phyloP scores from a whole-genome alignment of 768 basidiomycete species.

The Hypsizygus marmoreus region DNA sequence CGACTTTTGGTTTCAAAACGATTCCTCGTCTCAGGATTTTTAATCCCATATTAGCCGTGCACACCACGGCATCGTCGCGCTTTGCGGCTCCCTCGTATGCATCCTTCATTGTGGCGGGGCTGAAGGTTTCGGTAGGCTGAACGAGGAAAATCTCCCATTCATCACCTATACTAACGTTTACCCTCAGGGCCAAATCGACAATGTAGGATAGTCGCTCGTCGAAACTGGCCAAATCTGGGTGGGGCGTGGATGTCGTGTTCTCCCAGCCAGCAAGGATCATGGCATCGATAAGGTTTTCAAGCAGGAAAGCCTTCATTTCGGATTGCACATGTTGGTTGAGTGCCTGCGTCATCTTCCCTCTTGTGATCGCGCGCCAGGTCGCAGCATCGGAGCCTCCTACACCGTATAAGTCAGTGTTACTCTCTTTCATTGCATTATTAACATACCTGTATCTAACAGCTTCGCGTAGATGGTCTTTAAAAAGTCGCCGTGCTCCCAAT shows the following conservation, averaged over 20 bases:
- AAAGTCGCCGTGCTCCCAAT: constrained; percentile 45
- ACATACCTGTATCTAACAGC: constrained; percentile 38
- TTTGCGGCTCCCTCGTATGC: constrained; percentile 21
- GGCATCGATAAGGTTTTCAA: constrained; percentile 19
- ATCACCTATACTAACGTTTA: constrained; percentile 29
- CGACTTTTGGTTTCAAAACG: constrained; percentile 31
- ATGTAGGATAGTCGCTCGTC: constrained; percentile 21
- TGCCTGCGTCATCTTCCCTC: constrained; percentile 21
- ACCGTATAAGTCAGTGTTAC: background rate
- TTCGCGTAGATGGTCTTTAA: constrained; percentile 36
- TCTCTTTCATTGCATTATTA: background rate
- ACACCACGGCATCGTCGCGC: constrained; percentile 27
- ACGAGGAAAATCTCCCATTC: constrained; percentile 27
- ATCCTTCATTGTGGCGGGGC: constrained; percentile 30
- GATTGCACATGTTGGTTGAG: constrained; percentile 19
- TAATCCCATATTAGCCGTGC: constrained; percentile 35
- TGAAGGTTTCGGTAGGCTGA: constrained; percentile 27
- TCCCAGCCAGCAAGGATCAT: constrained; percentile 32
- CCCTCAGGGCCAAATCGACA: constrained; percentile 29
- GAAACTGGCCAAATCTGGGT: constrained; percentile 8
- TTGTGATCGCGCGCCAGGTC: constrained; percentile 30
- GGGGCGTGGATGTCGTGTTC: constrained; percentile 4
- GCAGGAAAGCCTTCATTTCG: constrained; percentile 16
- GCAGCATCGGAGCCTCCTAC: constrained; percentile 23
- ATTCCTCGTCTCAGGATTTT: constrained; percentile 13